Evolutionary conservation across 2,329 filamentous ascomycete genomes (phyloP), one percentile per base, ranked within the genome.

Genomic region (Calonectria naviculata): DNA sequence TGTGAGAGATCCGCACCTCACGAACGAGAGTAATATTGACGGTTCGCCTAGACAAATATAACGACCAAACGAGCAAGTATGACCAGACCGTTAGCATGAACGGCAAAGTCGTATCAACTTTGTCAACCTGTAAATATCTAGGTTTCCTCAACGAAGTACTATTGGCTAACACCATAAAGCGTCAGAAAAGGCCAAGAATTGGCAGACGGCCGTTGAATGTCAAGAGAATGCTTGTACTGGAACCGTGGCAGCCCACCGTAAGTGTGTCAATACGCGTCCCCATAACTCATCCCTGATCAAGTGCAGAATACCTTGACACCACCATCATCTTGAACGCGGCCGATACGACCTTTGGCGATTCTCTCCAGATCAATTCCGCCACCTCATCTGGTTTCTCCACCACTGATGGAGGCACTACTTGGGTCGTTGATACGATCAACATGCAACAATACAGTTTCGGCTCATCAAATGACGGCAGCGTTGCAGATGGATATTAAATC

Each of bases 171-270:
- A 58, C 26, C 2, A 28, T 9, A 9, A 19, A 58, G 52, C 52
- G 24, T 58, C 52, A 17, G 31, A 36, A 15, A 58, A 58, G 21
- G 52, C 52, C 52, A 58, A 58, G 13, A 58, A 58, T 12, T 58
- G 52, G 52, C 52, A 58, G 52, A 58, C 52, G 4, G 31, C 52
- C 1, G 52, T 58, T 19, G 52, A 58, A 15, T 58, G 52, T 21
- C 52, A 58, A 9, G 52, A 58, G 2, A 12, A 24, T 3, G 5
- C 52, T 2, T 58, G 52, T 15, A 38, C 19, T 5, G 52, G 52
- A 26, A 38, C 13, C 13, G 21, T 58, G 13, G 52, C 19, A 19
- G 52, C 52, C 19, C 52, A 58, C n/a, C 52, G 52, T 58, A 17
- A 58, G 52, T 58, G 0, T 17, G 38, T 56, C 19, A 3, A 5